Percentiles rank a stretch among this genome's conserved stretches.
Evolutionary conservation across 768 basidiomycete genomes (phyloP).

Genomic region (Guyanaporus albipodus): DNA sequence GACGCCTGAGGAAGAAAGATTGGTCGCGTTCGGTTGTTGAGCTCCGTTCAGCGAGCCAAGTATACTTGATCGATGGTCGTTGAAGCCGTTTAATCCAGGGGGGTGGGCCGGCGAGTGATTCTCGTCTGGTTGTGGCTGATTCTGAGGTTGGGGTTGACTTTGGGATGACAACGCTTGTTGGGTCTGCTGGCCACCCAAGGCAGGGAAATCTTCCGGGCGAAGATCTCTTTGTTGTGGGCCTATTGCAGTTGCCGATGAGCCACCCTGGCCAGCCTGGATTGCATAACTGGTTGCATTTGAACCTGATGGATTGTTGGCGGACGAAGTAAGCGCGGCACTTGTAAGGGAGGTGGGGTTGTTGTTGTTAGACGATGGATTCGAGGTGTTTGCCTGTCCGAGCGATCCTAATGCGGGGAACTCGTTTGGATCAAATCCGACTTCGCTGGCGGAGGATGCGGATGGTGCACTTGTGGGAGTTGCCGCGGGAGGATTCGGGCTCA

Average conservation of each 20-base stretch:
- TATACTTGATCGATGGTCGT: conserved; percentile 49
- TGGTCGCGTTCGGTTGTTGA: conserved; percentile 22
- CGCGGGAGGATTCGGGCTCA: conserved; percentile 45
- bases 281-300: conserved; percentile 67
- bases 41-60: conserved; percentile 45
- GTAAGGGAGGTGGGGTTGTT: conserved; percentile 27
- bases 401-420: conserved; percentile 85
- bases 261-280: conserved; percentile 66
- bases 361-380: conserved; percentile 35
- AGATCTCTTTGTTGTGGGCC: conserved; percentile 39
- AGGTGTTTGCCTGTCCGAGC: conserved; percentile 46
- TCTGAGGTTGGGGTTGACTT: conserved; percentile 28
- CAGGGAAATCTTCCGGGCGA: conserved; percentile 88
- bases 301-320: conserved; percentile 28
- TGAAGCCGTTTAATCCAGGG: conserved; percentile 75
- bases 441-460: conserved; percentile 62
- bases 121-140: conserved; percentile 31
- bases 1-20: conserved; percentile 27
- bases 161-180: conserved; percentile 26
- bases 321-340: conserved; percentile 20
- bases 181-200: conserved; percentile 63
- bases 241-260: conserved; percentile 10
- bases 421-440: conserved; percentile 79
- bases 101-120: conserved; percentile 46
- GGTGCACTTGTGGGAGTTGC: conserved; percentile 44